Conservation (phyloP, 352 stramenopile genomes). For the Globisporangium canariense region DNA sequence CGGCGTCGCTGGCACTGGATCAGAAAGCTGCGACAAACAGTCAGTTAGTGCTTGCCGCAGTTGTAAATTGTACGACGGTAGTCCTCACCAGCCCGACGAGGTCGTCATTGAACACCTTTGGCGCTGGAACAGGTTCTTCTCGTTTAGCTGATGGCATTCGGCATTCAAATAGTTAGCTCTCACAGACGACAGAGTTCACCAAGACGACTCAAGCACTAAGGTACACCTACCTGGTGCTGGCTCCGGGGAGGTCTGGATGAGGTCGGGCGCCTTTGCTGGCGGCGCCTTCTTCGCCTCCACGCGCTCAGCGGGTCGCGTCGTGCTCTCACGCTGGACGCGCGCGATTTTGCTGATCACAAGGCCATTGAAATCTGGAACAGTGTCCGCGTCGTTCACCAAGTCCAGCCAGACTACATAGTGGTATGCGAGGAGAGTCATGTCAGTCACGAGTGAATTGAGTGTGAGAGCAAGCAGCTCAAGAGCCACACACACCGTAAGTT, state of each 20-base stretch:
- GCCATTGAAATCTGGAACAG: constrained; percentile 77
- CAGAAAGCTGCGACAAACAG: constrained; percentile 37
- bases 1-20: constrained; percentile 48
- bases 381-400: constrained; percentile 63
- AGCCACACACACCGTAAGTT: constrained; percentile 58
- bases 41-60: neutral
- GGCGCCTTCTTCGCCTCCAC: constrained; percentile 27
- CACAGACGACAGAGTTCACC: neutral
- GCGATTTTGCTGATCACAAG: constrained; percentile 81
- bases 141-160: constrained; percentile 35
- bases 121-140: constrained; percentile 33
- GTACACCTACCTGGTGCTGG: constrained; percentile 7
- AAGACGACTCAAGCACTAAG: neutral
- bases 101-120: constrained; percentile 80
- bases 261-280: constrained; percentile 44
- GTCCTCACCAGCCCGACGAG: constrained; percentile 65
- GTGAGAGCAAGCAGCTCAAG: too few species aligned
- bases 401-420: constrained; percentile 70
- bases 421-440: neutral
- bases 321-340: constrained; percentile 49
- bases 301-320: constrained; percentile 36
- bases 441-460: neutral
- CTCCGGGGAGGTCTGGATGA: constrained; percentile 63
- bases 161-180: neutral
- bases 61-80: neutral